phyloP scores from a whole-genome alignment of 805 yeast genomes.

The Candida railenensis region DNA sequence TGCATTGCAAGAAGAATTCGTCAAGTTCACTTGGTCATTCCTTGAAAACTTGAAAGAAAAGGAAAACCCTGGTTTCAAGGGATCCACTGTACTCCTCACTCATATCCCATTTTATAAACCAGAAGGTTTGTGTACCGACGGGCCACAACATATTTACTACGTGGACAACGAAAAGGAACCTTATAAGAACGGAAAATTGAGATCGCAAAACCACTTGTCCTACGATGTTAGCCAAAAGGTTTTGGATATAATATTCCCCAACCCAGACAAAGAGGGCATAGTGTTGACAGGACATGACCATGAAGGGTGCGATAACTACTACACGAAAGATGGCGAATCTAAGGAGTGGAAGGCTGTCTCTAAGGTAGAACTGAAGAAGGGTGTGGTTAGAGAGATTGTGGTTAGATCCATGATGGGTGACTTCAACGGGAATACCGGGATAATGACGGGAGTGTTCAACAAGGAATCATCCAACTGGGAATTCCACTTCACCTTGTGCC shows the following conservation, averaged over 20 bases:
- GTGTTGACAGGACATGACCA: slow-evolving; percentile 95
- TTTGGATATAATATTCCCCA: slow-evolving; percentile 68
- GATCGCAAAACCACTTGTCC: slow-evolving; percentile 85
- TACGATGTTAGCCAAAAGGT: slow-evolving; percentile 65
- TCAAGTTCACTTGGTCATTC: slow-evolving; percentile 71
- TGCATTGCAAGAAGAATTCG: slow-evolving; percentile 69
- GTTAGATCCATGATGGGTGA: slow-evolving; percentile 97
- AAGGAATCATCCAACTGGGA: slow-evolving; percentile 48
- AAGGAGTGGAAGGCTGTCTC: slow-evolving; percentile 10
- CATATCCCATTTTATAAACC: slow-evolving; percentile 88
- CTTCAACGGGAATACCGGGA: slow-evolving; percentile 83
- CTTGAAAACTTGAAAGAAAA: slow-evolving; percentile 54
- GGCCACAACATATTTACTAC: slow-evolving; percentile 58
- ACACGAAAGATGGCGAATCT: slow-evolving; percentile 5
- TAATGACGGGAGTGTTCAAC: slow-evolving; percentile 72
- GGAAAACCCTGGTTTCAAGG: slow-evolving; percentile 51
- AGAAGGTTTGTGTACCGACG: slow-evolving; percentile 82
- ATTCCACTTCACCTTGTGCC: slow-evolving; percentile 71
- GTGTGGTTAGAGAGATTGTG: slow-evolving; percentile 68
- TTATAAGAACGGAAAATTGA: slow-evolving; percentile 65
- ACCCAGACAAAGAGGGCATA: slow-evolving; percentile 64
- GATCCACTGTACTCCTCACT: slow-evolving; percentile 79
- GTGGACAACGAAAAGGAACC: slow-evolving; percentile 57
- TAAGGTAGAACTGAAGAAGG: neutral
- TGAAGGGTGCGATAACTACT: slow-evolving; percentile 78